Evolutionary conservation across 169 alveolate species (phyloP), one percentile per base, ranked within the genome.

Genomic region (Plasmodium ovale): DNA sequence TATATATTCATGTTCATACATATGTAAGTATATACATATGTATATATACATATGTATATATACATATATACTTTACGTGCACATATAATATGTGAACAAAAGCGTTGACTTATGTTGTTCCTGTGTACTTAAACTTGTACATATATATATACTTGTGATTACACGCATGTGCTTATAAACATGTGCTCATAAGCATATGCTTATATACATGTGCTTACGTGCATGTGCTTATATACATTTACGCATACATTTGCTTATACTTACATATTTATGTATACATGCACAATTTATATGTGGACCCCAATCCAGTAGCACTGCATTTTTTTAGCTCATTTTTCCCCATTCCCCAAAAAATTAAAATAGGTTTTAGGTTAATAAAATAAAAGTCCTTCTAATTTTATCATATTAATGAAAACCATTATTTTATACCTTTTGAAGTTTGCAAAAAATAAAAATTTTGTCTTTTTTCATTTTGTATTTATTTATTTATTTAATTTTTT

Each of bases 371-470:
- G 51, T 39, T 39, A 39, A 6, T 39, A n/a, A n/a, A n/a, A n/a
- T 47, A 54, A 54, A 54, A 54, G 7, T 14, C 21, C 14, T 19
- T n/a, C 16, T n/a, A 54, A 16, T 16, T 54, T 54, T n/a, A 54
- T 54, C 21, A 54, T 19, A 54, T 54, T 54, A 54, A 54, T 21
- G 64, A 54, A 29, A 54, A 6, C 7, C 10, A 54, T 54, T 54
- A 29, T 54, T 54, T 54, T 54, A 54, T 54, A 21, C 64, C 21
- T 54, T 54, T 54, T 54, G 64, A 54, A 54, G 25, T 54, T 54
- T 54, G 7, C 14, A 54, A n/a, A 21, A 54, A 54, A 54, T 54
- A 54, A 19, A n/a, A n/a, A 54, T n/a, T 54, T 54, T 54, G 64
- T 54, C 64, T 54, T 54, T 54, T 53, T 54, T 54, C 27, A 54